A percentile compares a stretch with the other conserved stretches of the same genome.
Conservation (phyloP, 345 rosid genomes). For the Reutealis trisperma region DNA sequence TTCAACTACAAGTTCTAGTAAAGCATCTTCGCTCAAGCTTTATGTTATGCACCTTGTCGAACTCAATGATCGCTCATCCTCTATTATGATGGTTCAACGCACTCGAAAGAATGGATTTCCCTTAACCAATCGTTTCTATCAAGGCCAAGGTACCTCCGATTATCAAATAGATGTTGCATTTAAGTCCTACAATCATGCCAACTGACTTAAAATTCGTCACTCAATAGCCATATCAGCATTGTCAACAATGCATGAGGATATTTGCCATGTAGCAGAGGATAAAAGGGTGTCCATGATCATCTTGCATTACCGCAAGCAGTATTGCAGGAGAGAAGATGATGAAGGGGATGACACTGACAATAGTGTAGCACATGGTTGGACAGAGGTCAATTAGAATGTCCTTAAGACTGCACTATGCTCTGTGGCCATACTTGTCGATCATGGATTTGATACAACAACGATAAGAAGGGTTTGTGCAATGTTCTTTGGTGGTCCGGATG, state of each 20-base stretch:
- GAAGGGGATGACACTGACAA: slow-evolving; percentile 4
- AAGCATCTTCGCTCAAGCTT: slow-evolving; percentile 21
- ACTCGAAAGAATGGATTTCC: slow-evolving; percentile 38
- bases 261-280: slow-evolving; percentile 36
- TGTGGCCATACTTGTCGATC: slow-evolving; percentile 43
- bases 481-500: slow-evolving; percentile 39
- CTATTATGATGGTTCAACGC: slow-evolving; percentile 44
- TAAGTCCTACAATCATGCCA: slow-evolving; percentile 13
- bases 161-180: slow-evolving; percentile 27
- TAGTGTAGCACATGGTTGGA: slow-evolving; percentile 18
- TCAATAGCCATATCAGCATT: slow-evolving; percentile 35
- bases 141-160: not conserved
- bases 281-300: slow-evolving; percentile 41
- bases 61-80: slow-evolving; percentile 37
- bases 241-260: slow-evolving; percentile 46
- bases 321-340: slow-evolving; percentile 11
- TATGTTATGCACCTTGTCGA: slow-evolving; percentile 42
- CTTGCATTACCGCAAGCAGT: slow-evolving; percentile 38
- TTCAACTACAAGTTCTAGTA: slow-evolving; percentile 13
- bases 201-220: slow-evolving; percentile 23
- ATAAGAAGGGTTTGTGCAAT: slow-evolving; percentile 20
- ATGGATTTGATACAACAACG: slow-evolving; percentile 12
- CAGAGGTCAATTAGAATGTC: slow-evolving; percentile 39
- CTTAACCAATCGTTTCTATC: slow-evolving; percentile 15
- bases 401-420: slow-evolving; percentile 36